Percentiles rank a stretch among this genome's conserved stretches.
These are phyloP conservation scores for Boletus sp. DNA, from an alignment of 768 basidiomycete species.

Conservation along the genomic window DNA sequence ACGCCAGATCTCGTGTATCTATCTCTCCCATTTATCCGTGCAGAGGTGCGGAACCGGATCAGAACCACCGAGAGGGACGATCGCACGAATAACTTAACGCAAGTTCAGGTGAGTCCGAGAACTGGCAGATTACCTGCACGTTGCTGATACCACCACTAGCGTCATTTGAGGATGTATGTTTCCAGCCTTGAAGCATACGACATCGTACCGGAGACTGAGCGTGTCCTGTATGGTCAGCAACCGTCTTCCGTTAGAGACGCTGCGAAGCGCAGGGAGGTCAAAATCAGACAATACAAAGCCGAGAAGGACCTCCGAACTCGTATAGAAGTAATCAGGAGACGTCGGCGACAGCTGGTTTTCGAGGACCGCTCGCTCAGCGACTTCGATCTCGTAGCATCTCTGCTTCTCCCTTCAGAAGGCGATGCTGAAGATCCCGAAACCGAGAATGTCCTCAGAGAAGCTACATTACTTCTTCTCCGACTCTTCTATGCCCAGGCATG, in stretches of 20 bases:
- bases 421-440: constrained; percentile 55
- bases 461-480: constrained; percentile 66
- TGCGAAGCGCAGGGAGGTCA: constrained; percentile 72
- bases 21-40: constrained; percentile 61
- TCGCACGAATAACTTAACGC: constrained; percentile 51
- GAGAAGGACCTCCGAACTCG: constrained; percentile 75
- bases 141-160: constrained; percentile 35
- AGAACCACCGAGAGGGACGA: constrained; percentile 53
- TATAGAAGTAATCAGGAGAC: constrained; percentile 62
- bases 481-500: constrained; percentile 69
- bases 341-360: constrained; percentile 40
- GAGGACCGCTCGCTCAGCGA: constrained; percentile 41
- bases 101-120: constrained; percentile 52
- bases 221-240: constrained; percentile 49
- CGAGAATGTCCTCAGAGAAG: constrained; percentile 65
- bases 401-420: constrained; percentile 43
- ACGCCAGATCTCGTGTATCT: constrained; percentile 76
- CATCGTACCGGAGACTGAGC: constrained; percentile 60
- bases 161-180: constrained; percentile 45
- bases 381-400: constrained; percentile 60
- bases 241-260: constrained; percentile 56
- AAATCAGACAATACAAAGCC: constrained; percentile 86
- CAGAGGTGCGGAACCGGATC: constrained; percentile 62
- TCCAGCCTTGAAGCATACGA: constrained; percentile 59
- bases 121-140: background rate